Conservation (phyloP, 306 rosid genomes). For the Canavalia gladiata region DNA sequence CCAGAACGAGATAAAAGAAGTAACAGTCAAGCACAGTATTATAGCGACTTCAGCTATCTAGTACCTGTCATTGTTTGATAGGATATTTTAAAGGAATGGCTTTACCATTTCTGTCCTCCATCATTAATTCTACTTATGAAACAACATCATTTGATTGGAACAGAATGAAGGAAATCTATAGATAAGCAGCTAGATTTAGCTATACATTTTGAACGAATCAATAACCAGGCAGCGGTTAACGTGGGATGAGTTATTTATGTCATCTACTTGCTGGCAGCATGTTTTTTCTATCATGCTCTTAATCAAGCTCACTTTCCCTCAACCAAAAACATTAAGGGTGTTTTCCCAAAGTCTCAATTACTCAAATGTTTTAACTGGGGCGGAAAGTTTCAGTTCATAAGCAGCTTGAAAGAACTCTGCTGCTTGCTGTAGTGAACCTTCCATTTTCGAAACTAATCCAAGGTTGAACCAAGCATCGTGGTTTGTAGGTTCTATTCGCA, state of each 20-base stretch:
- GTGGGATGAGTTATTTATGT: slow-evolving; percentile 31
- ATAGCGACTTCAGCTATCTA: background rate
- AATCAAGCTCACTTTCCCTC: slow-evolving; percentile 28
- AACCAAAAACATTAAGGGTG: background rate
- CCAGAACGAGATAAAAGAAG: background rate
- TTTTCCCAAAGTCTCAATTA: slow-evolving; percentile 33
- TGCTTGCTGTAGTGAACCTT: slow-evolving; percentile 70
- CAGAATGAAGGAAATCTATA: slow-evolving; percentile 38
- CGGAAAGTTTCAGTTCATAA: slow-evolving; percentile 70
- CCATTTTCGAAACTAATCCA: slow-evolving; percentile 70
- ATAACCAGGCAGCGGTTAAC: slow-evolving; percentile 25
- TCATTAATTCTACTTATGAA: slow-evolving; percentile 20
- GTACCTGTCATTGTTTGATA: background rate
- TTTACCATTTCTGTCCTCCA: background rate
- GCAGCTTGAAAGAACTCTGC: slow-evolving; percentile 90
- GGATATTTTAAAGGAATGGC: background rate
- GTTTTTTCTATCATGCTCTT: slow-evolving; percentile 19
- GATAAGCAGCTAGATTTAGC: slow-evolving; percentile 45
- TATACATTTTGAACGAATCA: slow-evolving; percentile 52
- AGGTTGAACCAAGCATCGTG: slow-evolving; percentile 86
- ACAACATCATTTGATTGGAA: slow-evolving; percentile 36
- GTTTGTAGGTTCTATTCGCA: slow-evolving; percentile 78
- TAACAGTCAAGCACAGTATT: background rate
- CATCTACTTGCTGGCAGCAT: background rate
- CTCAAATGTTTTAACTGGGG: slow-evolving; percentile 72